phyloP scores from a whole-genome alignment of 2,329 filamentous ascomycete species.

The Elsinoe fawcettii region DNA sequence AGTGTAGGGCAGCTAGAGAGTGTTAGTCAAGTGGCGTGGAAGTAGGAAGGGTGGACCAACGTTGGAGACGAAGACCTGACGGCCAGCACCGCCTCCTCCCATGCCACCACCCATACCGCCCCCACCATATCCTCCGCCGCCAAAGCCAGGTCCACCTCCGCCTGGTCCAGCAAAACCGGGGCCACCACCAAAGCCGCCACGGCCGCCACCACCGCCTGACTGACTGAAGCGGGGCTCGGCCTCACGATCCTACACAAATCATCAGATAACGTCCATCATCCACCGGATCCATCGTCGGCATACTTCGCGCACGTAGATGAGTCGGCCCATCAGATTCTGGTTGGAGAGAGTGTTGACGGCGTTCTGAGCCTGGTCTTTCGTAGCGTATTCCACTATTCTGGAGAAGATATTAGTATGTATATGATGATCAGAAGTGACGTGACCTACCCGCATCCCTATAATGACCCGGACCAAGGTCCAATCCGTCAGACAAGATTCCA shows the following conservation, averaged over 20 bases:
- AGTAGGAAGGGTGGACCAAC: constrained; percentile 55
- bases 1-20: constrained; percentile 78
- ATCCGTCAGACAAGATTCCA: constrained; percentile 99
- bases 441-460: constrained; percentile 99
- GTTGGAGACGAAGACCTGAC: constrained; percentile 96
- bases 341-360: constrained; percentile 98
- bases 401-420: constrained; percentile 28
- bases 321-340: constrained; percentile 95
- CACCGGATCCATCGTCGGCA: constrained; percentile 19
- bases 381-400: constrained; percentile 99
- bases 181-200: constrained; percentile 48
- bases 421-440: not conserved
- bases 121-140: constrained; percentile 34
- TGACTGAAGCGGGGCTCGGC: constrained; percentile 86
- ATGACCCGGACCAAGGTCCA: constrained; percentile 76
- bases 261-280: constrained; percentile 15
- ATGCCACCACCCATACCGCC: constrained; percentile 42
- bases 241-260: constrained; percentile 70
- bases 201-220: constrained; percentile 50
- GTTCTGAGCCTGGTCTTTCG: constrained; percentile 96
- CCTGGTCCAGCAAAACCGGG: constrained; percentile 42
- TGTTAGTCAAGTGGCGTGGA: constrained; percentile 28
- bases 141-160: constrained; percentile 35
- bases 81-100: constrained; percentile 52
- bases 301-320: constrained; percentile 98